Conservation (phyloP, 139 green algal species). For the Closterium sp. region DNA sequence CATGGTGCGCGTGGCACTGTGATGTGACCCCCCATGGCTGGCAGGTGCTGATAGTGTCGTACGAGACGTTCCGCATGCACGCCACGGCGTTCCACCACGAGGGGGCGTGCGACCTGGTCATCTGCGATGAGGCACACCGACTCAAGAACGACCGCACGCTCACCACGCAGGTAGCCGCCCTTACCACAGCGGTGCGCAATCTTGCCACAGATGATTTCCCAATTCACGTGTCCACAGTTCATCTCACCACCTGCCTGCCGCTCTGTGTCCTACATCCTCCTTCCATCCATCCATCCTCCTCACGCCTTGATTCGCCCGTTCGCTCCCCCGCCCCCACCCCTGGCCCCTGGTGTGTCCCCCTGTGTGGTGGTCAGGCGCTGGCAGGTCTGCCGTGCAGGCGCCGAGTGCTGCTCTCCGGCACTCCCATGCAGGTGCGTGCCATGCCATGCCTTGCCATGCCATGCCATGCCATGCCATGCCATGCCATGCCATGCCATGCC, state of each 20-base stretch:
- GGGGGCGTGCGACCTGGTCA: conserved; percentile 86
- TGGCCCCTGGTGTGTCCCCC: not conserved
- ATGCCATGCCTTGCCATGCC: not conserved
- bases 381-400: conserved; percentile 76
- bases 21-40: not conserved
- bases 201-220: not conserved
- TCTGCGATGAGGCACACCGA: conserved; percentile 97
- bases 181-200: not conserved
- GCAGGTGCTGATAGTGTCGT: conserved; percentile 74
- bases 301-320: not conserved
- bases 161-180: conserved; percentile 73
- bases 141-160: conserved; percentile 96
- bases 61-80: conserved; percentile 97
- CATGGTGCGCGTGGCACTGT: not conserved
- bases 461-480: not conserved
- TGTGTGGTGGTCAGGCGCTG: conserved; percentile 56
- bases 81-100: conserved; percentile 63
- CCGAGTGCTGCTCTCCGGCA: conserved; percentile 90
- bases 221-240: not conserved
- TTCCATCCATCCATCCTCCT: not conserved
- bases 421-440: conserved; percentile 55
- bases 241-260: not conserved
- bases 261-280: not conserved
- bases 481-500: not conserved
- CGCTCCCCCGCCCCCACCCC: too few relatives aligned